Conservation (phyloP, 164 flowering plant genomes). For the Umbellularia californica region DNA sequence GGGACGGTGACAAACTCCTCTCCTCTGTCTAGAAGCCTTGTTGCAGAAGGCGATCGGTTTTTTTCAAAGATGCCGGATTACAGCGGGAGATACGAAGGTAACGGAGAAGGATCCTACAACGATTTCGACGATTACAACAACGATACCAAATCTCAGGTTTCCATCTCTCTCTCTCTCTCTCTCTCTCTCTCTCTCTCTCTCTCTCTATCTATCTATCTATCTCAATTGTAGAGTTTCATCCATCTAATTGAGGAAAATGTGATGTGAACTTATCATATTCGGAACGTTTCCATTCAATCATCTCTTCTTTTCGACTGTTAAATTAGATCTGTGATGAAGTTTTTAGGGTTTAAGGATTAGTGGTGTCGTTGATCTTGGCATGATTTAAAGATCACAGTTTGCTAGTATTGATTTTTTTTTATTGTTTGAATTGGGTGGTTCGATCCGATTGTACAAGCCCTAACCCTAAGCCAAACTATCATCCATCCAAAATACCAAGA, state of each 20-base stretch:
- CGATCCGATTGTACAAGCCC: no score
- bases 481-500: no score
- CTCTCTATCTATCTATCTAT: no score
- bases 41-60: no score
- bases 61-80: slow-evolving; percentile 41
- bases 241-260: not conserved
- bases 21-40: no score
- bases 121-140: slow-evolving; percentile 24
- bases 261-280: not conserved
- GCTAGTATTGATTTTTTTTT: no score
- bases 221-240: not conserved
- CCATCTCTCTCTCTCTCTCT: not conserved
- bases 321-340: not conserved
- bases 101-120: slow-evolving; percentile 39
- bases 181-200: no score
- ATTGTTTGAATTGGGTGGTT: no score
- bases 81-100: slow-evolving; percentile 48
- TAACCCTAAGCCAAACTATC: no score
- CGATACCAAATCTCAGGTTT: slow-evolving; percentile 52
- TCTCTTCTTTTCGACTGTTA: not conserved
- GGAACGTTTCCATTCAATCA: not conserved
- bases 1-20: no score
- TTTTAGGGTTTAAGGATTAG: not conserved
- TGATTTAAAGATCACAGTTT: no score
- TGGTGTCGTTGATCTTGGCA: not conserved